Evolutionary conservation across 2,329 filamentous ascomycete genomes (phyloP), one percentile per base, ranked within the genome.

Genomic region (Clonostachys byssicola): DNA sequence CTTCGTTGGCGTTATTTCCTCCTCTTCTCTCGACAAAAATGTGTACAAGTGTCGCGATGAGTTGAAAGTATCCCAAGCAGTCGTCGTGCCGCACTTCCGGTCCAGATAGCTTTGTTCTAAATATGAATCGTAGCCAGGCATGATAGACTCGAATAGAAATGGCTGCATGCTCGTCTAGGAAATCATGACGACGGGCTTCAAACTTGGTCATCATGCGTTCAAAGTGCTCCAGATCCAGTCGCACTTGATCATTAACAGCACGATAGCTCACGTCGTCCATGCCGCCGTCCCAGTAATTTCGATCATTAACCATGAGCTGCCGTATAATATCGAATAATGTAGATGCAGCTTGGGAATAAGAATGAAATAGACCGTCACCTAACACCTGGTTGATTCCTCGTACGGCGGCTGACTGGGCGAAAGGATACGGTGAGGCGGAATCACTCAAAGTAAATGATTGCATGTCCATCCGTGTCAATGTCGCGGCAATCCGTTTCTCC

Each of bases 401-500:
- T 12, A 54, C 30, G 44, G 48, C 12, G 38, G 48, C 0, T 53
- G 51, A 2, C 1, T 52, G 43, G 16, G 44, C 47, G 40, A 55
- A 61, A 10, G 56, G 54, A 47, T 64, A 66, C 2, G 63, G 63
- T 4, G 60, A 58, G 7, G 49, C 55, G 0, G 55, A 56, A 23
- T 67, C 65, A 3, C 55, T 57, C 40, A 67, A 64, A 1, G 62
- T 58, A 57, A 66, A 60, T 51, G 60, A 59, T 38, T 64, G 59
- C 6, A 68, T 18, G 38, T 67, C 63, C 16, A 67, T 45, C 3
- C 63, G 54, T 3, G 57, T 56, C 3, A 68, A 30, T 3, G 49
- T 53, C 38, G 54, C 49, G 9, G 50, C 51, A 16, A 54, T 46
- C 10, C 57, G 23, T 30, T 30, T 30, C 23, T 30, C 10, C 23